Percentiles rank a stretch among this genome's conserved stretches.
Evolutionary conservation across 2,329 filamentous ascomycete genomes (phyloP).

Genomic region (Knufia petricola): DNA sequence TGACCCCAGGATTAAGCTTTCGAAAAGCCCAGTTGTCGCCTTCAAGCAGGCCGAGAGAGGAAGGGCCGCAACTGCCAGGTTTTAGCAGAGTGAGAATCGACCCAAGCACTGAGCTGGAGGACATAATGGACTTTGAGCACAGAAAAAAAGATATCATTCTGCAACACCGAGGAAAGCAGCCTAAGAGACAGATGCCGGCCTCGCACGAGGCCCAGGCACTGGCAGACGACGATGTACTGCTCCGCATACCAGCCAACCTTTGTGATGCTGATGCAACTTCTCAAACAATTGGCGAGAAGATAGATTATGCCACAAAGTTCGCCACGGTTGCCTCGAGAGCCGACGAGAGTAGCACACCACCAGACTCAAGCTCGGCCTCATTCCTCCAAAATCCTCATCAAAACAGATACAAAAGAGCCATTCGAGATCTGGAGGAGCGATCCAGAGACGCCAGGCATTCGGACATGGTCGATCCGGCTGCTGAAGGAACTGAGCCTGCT

Average conservation of each 20-base stretch:
- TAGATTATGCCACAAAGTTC: not conserved
- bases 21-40: not conserved
- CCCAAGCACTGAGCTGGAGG: slow-evolving; percentile 21
- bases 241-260: not conserved
- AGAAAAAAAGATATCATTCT: slow-evolving; percentile 26
- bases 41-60: not conserved
- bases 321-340: not conserved
- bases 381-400: not conserved
- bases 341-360: not conserved
- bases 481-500: too few relatives aligned
- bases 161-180: not conserved
- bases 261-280: too few relatives aligned
- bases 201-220: not conserved
- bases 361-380: not conserved
- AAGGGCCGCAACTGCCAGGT: not conserved
- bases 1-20: not conserved
- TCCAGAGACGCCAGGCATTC: too few relatives aligned
- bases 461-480: too few relatives aligned
- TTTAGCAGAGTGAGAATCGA: slow-evolving; percentile 2
- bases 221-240: not conserved
- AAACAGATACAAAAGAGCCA: not conserved
- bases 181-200: not conserved
- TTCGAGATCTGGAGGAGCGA: slow-evolving; percentile 5
- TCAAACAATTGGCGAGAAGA: not conserved
- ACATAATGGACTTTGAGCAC: slow-evolving; percentile 32